Evolutionary conservation across 2,329 filamentous ascomycete genomes (phyloP).

Genomic region (Periconia sp.): DNA sequence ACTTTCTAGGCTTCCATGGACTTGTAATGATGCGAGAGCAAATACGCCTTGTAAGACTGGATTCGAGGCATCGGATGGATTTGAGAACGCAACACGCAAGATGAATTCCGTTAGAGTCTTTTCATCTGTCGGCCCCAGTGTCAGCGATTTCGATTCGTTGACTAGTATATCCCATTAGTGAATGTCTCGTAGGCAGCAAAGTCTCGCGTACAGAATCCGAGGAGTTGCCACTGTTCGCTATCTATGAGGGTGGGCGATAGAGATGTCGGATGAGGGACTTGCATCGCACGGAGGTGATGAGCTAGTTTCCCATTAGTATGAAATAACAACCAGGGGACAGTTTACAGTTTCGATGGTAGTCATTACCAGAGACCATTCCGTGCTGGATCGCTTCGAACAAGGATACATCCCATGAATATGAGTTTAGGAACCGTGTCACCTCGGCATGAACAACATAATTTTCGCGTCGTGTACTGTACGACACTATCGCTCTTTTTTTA

Average conservation of each 20-base stretch:
- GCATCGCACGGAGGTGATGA: constrained; percentile 11
- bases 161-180: constrained; percentile 10
- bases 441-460: neutral
- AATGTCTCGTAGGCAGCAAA: neutral
- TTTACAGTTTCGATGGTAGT: neutral
- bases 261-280: constrained; percentile 9
- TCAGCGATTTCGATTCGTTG: constrained; percentile 14
- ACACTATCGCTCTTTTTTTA: constrained; percentile 21
- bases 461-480: constrained; percentile 2
- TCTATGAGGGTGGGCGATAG: constrained; percentile 9
- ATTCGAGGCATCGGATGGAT: constrained; percentile 11
- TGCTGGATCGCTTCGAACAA: constrained; percentile 9
- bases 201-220: constrained; percentile 12
- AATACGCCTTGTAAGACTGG: constrained; percentile 15
- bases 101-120: constrained; percentile 13
- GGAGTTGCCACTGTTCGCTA: constrained; percentile 10
- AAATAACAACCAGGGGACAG: neutral
- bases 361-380: constrained; percentile 2
- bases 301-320: neutral
- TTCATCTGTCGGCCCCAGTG: constrained; percentile 14
- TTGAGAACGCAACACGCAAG: constrained; percentile 12
- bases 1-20: constrained; percentile 10
- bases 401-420: constrained; percentile 10
- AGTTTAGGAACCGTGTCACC: constrained; percentile 10
- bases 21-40: constrained; percentile 14